Percentiles rank a stretch among this genome's conserved stretches.
These are phyloP conservation scores for Acanthamoeba rhysodes DNA, from an alignment of 208 protist genomes.

Conservation along the genomic window DNA sequence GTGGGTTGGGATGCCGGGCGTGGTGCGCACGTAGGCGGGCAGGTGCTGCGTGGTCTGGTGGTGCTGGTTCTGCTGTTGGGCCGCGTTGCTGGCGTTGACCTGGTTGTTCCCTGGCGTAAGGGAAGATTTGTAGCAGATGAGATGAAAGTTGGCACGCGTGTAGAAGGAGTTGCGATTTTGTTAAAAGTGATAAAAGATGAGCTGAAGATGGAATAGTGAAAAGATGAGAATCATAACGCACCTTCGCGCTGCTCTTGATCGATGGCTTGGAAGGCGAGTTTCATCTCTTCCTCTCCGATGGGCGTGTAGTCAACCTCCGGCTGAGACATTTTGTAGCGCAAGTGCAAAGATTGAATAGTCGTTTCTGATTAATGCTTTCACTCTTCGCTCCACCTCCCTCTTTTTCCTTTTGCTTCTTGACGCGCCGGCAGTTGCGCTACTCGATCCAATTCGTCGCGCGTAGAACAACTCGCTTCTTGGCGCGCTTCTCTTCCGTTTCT, in stretches of 20 bases:
- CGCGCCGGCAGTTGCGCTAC: too few relatives aligned
- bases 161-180: not conserved
- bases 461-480: too few relatives aligned
- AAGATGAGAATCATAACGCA: not conserved
- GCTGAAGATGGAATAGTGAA: not conserved
- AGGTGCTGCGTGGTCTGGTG: not conserved
- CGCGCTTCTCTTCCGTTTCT: too few relatives aligned
- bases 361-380: not conserved
- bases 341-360: not conserved
- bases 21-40: constrained; percentile 34
- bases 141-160: not conserved
- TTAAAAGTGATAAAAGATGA: not conserved
- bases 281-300: constrained; percentile 13
- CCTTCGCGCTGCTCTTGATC: constrained; percentile 27
- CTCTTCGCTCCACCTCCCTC: not conserved
- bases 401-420: too few relatives aligned
- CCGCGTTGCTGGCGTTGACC: not conserved
- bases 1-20: constrained; percentile 53
- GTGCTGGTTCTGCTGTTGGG: not conserved
- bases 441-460: too few relatives aligned
- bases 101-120: not conserved
- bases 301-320: constrained; percentile 32
- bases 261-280: constrained; percentile 62
- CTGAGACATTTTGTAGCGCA: not conserved
- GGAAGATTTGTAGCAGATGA: not conserved